Conservation (phyloP, 805 yeast genomes). For the Nakazawaea peltata region DNA sequence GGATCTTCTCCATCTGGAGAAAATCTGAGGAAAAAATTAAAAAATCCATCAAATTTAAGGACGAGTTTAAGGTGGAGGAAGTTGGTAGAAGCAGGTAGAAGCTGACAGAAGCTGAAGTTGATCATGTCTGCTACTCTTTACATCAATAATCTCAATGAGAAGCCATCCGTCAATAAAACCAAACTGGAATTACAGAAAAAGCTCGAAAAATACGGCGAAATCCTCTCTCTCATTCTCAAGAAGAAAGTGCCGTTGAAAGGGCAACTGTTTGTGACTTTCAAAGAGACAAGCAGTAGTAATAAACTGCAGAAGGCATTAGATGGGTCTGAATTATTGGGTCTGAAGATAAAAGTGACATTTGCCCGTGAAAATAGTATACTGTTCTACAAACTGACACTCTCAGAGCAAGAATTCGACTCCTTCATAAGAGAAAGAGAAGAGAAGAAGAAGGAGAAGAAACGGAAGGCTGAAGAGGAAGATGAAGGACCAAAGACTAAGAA, state of each 20-base stretch:
- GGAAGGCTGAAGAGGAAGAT: conserved; percentile 12
- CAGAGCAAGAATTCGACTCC: conserved; percentile 17
- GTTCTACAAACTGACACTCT: conserved; percentile 11
- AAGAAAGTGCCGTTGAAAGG: conserved; percentile 64
- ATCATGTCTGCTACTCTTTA: conserved; percentile 45
- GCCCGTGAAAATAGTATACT: conserved; percentile 39
- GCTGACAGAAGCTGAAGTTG: no score
- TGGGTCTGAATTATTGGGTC: conserved; percentile 34
- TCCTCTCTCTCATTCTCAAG: conserved; percentile 46
- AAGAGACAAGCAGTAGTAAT: conserved; percentile 30
- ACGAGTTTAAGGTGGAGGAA: no score
- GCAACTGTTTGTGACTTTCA: conserved; percentile 71
- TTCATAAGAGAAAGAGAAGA: conserved; percentile 13
- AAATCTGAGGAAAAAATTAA: no score
- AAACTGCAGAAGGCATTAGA: conserved; percentile 36
- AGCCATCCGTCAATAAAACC: conserved; percentile 44
- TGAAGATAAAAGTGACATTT: conserved; percentile 36
- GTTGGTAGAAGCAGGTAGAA: no score
- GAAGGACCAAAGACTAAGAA: conserved; percentile 9
- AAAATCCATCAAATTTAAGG: no score
- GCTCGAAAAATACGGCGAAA: conserved; percentile 33
- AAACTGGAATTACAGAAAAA: conserved; percentile 29
- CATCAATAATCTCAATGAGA: conserved; percentile 66
- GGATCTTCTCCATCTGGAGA: no score
- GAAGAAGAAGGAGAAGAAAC: conserved; percentile 14